Conservation (phyloP, 1,139 yeast species). For the Casaregolazyma lundiana region DNA sequence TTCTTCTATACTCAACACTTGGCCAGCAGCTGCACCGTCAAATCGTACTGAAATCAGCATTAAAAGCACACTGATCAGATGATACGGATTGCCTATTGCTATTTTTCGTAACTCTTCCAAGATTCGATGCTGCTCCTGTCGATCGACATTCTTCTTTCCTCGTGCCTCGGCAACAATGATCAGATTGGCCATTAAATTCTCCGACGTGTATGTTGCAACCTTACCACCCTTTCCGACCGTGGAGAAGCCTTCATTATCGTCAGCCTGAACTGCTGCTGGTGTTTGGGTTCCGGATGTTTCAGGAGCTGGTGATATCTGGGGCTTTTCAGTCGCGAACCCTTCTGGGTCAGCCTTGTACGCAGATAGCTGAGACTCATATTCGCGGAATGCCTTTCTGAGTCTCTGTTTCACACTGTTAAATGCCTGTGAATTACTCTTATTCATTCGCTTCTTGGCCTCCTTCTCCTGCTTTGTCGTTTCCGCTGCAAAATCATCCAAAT, state of each 20-base stretch:
- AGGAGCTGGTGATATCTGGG: conserved; percentile 22
- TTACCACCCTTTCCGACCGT: conserved; percentile 41
- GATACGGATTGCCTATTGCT: conserved; percentile 54
- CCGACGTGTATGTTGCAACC: conserved; percentile 35
- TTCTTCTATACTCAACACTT: conserved; percentile 73
- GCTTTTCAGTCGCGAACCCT: conserved; percentile 42
- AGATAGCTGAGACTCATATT: conserved; percentile 54
- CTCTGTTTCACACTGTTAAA: conserved; percentile 87
- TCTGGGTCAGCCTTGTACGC: conserved; percentile 69
- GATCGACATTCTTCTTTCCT: conserved; percentile 93
- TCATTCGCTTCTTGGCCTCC: conserved; percentile 60
- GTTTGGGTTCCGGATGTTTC: conserved; percentile 16
- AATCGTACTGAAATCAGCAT: conserved; percentile 85
- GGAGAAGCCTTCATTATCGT: conserved; percentile 37
- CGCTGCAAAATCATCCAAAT: conserved; percentile 65
- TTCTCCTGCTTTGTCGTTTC: conserved; percentile 57
- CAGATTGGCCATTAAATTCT: conserved; percentile 65
- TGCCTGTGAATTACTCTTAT: conserved; percentile 81
- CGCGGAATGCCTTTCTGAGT: conserved; percentile 74
- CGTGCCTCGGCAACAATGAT: conserved; percentile 78
- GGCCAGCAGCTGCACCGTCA: conserved; percentile 59
- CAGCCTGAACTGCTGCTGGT: conserved; percentile 17
- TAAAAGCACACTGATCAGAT: conserved; percentile 71
- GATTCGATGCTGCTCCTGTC: conserved; percentile 66
- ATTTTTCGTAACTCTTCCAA: conserved; percentile 60